Conservation (phyloP, 2,329 filamentous ascomycete species). For the Aspergillus tamarii region DNA sequence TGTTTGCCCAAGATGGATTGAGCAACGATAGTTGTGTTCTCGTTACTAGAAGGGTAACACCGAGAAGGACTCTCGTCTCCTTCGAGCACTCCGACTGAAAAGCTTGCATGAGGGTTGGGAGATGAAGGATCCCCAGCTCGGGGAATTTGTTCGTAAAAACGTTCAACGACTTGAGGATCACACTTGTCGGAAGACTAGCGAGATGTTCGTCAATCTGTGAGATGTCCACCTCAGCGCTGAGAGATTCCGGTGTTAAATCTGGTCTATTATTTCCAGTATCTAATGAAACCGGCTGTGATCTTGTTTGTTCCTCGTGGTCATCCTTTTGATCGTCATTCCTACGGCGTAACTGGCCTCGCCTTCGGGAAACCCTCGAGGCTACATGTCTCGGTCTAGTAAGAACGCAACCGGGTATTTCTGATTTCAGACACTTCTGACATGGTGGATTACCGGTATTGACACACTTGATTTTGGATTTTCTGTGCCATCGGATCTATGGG, state of each 20-base stretch:
- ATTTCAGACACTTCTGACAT: slow-evolving; percentile 2
- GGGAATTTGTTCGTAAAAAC: slow-evolving; percentile 10
- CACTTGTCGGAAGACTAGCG: neutral
- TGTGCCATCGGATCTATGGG: neutral
- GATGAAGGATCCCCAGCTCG: slow-evolving; percentile 2
- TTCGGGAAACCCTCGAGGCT: neutral
- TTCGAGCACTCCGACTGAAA: neutral
- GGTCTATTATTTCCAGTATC: too few species aligned
- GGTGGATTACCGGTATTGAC: neutral
- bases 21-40: neutral
- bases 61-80: neutral
- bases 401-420: neutral
- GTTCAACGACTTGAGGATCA: slow-evolving; percentile 7
- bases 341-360: neutral
- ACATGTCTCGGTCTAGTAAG: neutral
- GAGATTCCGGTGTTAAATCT: too few species aligned
- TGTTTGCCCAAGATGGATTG: neutral
- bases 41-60: slow-evolving; percentile 1
- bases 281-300: neutral
- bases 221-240: neutral
- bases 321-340: neutral
- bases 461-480: slow-evolving; percentile 8
- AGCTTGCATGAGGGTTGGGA: neutral
- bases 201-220: neutral
- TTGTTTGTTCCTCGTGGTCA: neutral